Evolutionary conservation across 2,329 filamentous ascomycete genomes (phyloP).

Genomic region (Diaporthe ilicicola): DNA sequence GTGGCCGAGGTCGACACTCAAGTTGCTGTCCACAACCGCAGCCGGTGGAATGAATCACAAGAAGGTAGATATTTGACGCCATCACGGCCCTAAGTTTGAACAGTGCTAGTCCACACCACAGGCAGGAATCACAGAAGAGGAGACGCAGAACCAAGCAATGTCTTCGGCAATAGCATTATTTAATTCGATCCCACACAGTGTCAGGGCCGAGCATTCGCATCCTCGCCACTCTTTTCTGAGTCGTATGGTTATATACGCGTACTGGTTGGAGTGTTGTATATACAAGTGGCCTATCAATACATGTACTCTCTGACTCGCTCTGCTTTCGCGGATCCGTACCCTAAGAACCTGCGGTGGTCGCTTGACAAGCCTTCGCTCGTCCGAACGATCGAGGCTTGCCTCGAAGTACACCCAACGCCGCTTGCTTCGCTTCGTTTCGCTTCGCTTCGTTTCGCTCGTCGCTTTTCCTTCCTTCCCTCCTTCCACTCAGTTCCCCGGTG

Average conservation of each 20-base stretch:
- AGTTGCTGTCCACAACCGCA: too few species aligned
- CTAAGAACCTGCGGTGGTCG: not conserved
- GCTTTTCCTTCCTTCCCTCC: not conserved
- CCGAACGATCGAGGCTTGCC: not conserved
- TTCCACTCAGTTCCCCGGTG: not conserved
- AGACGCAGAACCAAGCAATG: not conserved
- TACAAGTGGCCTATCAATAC: slow-evolving; percentile 14
- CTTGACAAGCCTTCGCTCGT: not conserved
- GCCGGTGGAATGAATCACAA: too few species aligned
- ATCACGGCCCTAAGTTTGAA: not conserved
- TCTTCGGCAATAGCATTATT: not conserved
- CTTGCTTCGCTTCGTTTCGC: not conserved
- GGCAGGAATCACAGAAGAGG: not conserved
- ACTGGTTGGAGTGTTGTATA: not conserved
- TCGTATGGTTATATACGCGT: not conserved
- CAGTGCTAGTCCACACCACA: not conserved
- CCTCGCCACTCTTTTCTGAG: not conserved
- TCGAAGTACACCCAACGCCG: not conserved
- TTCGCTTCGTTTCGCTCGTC: not conserved
- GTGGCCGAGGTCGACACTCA: too few species aligned
- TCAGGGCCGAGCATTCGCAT: not conserved
- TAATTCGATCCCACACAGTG: slow-evolving; percentile 16
- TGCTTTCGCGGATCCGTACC: not conserved
- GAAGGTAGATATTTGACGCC: not conserved
- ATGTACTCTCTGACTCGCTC: slow-evolving; percentile 18